phyloP scores from a whole-genome alignment of 306 rosid species.

The Leucaena leucocephala region DNA sequence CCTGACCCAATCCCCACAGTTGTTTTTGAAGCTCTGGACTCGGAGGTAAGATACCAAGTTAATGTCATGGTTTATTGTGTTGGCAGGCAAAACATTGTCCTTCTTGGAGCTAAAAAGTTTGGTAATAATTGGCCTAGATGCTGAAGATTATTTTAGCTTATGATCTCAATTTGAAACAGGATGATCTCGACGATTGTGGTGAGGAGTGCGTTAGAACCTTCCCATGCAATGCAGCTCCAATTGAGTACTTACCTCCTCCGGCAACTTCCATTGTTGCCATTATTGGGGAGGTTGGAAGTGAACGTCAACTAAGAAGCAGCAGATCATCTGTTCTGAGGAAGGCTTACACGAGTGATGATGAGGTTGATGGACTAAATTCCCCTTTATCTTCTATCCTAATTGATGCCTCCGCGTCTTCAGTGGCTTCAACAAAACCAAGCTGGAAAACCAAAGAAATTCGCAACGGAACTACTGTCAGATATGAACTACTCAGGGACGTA shows the following conservation, averaged over 20 bases:
- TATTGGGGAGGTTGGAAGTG: conserved; percentile 62
- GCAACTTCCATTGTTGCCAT: conserved; percentile 53
- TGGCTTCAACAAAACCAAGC: conserved; percentile 47
- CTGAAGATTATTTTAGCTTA: conserved; percentile 15
- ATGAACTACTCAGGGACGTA: conserved; percentile 80
- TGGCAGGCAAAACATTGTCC: not conserved
- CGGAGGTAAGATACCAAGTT: conserved; percentile 62
- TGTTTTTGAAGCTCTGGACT: conserved; percentile 72
- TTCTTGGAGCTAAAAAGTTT: not conserved
- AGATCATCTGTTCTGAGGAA: conserved; percentile 79
- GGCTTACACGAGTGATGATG: conserved; percentile 93
- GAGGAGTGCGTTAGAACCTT: conserved; percentile 54
- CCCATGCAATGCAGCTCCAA: conserved; percentile 78
- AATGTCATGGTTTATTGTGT: not conserved
- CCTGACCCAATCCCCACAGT: conserved; percentile 80
- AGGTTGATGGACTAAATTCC: conserved; percentile 80
- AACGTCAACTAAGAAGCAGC: conserved; percentile 72
- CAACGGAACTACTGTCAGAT: conserved; percentile 62
- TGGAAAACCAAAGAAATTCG: conserved; percentile 49
- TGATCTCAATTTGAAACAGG: conserved; percentile 51
- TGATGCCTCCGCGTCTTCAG: conserved; percentile 43
- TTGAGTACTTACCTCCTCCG: conserved; percentile 67
- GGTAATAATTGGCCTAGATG: not conserved
- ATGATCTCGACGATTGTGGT: conserved; percentile 46
- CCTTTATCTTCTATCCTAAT: conserved; percentile 71